Evolutionary conservation across 768 basidiomycete species (phyloP), one percentile per base, ranked within the genome.

Genomic region (Tricholoma furcatifolium): DNA sequence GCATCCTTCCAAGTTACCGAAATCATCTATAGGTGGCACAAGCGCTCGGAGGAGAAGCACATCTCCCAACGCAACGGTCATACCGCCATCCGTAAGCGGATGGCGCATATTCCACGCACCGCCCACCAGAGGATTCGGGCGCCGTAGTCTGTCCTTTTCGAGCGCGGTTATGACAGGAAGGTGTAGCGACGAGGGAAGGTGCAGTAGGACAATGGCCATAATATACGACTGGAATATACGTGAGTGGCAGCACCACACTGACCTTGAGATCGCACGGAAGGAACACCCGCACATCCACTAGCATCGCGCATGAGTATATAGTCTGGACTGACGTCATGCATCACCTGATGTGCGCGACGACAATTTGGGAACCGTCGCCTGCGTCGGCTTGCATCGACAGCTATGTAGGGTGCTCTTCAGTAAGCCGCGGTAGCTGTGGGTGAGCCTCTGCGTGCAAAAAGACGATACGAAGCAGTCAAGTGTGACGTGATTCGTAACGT

Each of bases 101-200:
- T 99, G 97, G 0, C 97, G 90, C 95, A 98, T 98, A 66, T 98
- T 99, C 88, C 93, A 96, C 2, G 96, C 85, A 65, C 98, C 97
- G 1, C 97, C 97, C 30, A 97, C 75, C 55, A 98, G 83, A 52
- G 91, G 89, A 67, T 98, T 98, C 27, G 97, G 95, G 17, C 85
- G 84, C 12, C 93, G 80, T n/a, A 97, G 74, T 17, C 92, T 85
- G 64, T 91, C 84, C 24, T 77, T 83, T 15, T 84, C 77, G 15
- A 97, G 73, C 0, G 93, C 89, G 27, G 65, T 72, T 42, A 74
- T 74, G 43, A 95, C 77, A 32, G 91, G 73, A 4, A 73, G 62
- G 27, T 88, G 89, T 7, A 97, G 74, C 3, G 82, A 70, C 0
- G 80, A 56, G 1, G 97, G 97, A 23, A 98, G 85, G 64, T 89